Evolutionary conservation across 2,329 filamentous ascomycete species (phyloP).

Genomic region (Phaeoacremonium minimum): DNA sequence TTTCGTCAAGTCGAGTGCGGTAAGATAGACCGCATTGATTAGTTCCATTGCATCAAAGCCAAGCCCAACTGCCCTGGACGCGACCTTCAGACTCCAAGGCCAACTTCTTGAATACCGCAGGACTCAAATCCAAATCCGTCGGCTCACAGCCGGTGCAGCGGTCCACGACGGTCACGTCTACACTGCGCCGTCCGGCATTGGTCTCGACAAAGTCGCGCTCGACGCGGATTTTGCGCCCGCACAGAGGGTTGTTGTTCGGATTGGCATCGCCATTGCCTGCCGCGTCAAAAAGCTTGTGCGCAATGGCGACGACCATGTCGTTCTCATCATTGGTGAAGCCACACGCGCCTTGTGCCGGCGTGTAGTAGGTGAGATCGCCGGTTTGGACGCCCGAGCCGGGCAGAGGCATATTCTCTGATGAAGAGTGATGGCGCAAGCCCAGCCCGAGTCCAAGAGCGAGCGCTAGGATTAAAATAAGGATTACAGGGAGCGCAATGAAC

Average conservation of each 20-base stretch:
- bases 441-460: too few relatives aligned
- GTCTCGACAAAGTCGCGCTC: constrained; percentile 36
- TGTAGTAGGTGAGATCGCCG: constrained; percentile 8
- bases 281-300: constrained; percentile 63
- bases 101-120: too few relatives aligned
- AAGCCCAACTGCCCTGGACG: too few relatives aligned
- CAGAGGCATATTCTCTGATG: constrained; percentile 33
- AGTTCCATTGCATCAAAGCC: too few relatives aligned
- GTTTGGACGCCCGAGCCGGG: too few relatives aligned
- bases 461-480: too few relatives aligned
- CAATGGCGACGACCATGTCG: constrained; percentile 20
- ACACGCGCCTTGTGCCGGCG: constrained; percentile 3
- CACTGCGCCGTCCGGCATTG: constrained; percentile 27
- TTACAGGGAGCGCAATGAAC: too few relatives aligned
- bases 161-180: constrained; percentile 64
- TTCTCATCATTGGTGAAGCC: constrained; percentile 2
- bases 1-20: too few relatives aligned
- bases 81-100: too few relatives aligned
- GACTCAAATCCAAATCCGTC: too few relatives aligned
- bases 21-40: too few relatives aligned
- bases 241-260: constrained; percentile 63
- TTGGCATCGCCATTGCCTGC: constrained; percentile 41
- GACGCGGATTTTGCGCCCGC: constrained; percentile 62
- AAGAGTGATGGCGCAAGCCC: too few relatives aligned
- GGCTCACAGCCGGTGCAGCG: constrained; percentile 51